Base-by-base conservation (phyloP, 148 eudicot genomes). In the Nyssa sinensis region DNA sequence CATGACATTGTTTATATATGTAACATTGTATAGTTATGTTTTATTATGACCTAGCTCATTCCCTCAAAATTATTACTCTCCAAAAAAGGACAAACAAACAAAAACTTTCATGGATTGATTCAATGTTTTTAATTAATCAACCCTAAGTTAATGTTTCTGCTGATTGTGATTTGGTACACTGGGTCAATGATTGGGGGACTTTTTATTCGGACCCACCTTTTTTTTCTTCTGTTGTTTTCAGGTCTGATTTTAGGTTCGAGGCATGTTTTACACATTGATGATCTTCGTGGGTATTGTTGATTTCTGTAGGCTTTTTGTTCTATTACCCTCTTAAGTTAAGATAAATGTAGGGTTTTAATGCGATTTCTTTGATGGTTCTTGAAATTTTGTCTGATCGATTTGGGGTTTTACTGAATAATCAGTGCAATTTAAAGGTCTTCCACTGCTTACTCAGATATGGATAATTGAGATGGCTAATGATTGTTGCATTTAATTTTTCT, bases 1-100 rank as follows among this genome's bases (percentile, higher is more conserved):
- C 61, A 33, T 70, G 64, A 21, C 34, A 72, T 72, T 27, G 60
- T 32, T 55, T 71, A 10, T 69, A 35, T 51, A 23, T 78, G 81
- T 77, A 53, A 72, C 78, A 72, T 16, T 69, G 51, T 7, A 67
- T 66, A 34, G 72, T 49, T 58, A 69, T 81, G 72, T 77, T 70
- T 59, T 62, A 39, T n/a, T 75, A 73, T 73, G 75, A 81, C 79
- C 76, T 77, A 61, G 74, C 70, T 68, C 67, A 44, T 66, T 39
- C 49, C 77, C 64, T 58, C 24, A 2, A 55, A 35, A 25, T 72
- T 72, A 34, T 27, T 65, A 32, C 37, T 39, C 31, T 49, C 44
- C 64, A 72, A 57, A 47, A 74, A 79, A 59, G 41, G 71, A 74
- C 47, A 69, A 71, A 67, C 32, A 47, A 31, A 34, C 59, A 0